Conservation (phyloP, 495 filamentous ascomycete species). For the Neurospora sp. region DNA sequence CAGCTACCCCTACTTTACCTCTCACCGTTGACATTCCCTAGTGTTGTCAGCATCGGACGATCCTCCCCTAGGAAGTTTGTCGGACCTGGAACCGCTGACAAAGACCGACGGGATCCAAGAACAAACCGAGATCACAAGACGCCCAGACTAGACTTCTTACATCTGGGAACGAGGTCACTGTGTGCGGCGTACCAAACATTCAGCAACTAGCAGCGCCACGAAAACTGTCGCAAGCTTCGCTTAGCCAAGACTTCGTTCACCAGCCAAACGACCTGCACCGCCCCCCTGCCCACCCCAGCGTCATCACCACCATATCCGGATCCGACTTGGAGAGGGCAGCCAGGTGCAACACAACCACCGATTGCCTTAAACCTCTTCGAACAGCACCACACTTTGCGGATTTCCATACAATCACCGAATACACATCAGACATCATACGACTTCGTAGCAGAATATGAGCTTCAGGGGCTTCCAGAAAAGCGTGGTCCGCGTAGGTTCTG, state of each 20-base stretch:
- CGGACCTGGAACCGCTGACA: neutral
- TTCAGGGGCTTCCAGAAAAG: conserved; percentile 93
- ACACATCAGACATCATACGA: neutral
- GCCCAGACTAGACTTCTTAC: neutral
- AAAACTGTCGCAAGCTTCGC: neutral
- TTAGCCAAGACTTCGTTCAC: neutral
- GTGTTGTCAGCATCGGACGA: neutral
- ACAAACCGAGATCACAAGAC: neutral
- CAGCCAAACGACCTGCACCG: neutral
- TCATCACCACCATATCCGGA: neutral
- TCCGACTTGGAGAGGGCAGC: neutral
- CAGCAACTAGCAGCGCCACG: neutral
- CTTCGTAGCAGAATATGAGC: conserved; percentile 55
- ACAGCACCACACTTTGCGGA: neutral
- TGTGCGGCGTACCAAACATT: neutral
- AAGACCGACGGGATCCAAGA: neutral
- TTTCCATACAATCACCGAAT: neutral
- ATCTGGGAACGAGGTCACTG: neutral
- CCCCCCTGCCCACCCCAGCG: neutral
- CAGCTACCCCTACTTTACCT: neutral
- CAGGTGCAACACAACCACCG: neutral
- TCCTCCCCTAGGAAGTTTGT: neutral
- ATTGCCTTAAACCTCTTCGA: neutral
- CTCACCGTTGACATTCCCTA: neutral
- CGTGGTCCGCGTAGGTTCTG: conserved; percentile 57